Conservation (phyloP, 768 basidiomycete species). For the Boletus sp. region DNA sequence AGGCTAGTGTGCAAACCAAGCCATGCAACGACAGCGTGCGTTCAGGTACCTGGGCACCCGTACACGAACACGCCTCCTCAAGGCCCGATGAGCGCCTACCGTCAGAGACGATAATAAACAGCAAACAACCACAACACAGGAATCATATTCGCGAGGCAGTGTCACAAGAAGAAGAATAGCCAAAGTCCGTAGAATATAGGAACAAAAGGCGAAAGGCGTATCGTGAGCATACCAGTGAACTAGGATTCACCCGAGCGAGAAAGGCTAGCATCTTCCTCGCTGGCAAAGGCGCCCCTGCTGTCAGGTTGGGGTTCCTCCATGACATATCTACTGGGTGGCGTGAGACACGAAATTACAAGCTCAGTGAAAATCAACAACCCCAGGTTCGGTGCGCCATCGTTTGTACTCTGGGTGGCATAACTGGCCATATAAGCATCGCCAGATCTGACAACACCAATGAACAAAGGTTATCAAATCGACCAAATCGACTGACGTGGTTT, state of each 20-base stretch:
- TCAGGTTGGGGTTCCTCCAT: neutral
- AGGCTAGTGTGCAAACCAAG: neutral
- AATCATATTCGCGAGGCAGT: neutral
- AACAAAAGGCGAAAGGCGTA: neutral
- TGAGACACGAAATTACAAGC: conserved; percentile 10
- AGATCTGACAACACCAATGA: conserved; percentile 5
- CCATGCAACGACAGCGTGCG: conserved; percentile 21
- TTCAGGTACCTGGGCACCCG: conserved; percentile 16
- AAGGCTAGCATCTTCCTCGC: conserved; percentile 3
- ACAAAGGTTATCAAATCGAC: neutral
- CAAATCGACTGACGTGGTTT: conserved; percentile 11
- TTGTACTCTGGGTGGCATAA: neutral
- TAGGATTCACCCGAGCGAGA: conserved; percentile 10
- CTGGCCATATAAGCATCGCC: conserved; percentile 1
- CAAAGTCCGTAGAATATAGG: conserved; percentile 1
- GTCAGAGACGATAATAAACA: neutral
- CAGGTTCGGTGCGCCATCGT: conserved; percentile 1
- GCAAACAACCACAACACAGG: neutral
- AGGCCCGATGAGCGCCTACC: neutral
- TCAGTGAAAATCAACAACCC: conserved; percentile 14
- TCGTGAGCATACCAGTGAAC: neutral
- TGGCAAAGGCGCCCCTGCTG: neutral
- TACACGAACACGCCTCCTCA: neutral
- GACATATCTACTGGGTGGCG: conserved; percentile 11
- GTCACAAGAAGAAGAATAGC: neutral